phyloP scores from a whole-genome alignment of 139 green algal species.

The Micractinium sp. region DNA sequence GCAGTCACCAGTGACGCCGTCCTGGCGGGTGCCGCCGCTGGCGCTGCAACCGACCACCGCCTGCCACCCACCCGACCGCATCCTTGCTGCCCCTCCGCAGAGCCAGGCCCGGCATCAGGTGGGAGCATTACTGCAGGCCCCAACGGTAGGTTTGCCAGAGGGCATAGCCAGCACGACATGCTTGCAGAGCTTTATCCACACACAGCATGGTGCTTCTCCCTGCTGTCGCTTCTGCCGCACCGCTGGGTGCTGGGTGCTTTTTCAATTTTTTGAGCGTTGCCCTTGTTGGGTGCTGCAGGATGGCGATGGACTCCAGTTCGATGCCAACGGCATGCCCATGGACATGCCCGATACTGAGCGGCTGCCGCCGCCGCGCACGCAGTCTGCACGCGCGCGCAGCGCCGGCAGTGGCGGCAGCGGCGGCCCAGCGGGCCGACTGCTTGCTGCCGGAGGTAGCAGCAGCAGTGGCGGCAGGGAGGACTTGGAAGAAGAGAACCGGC shows the following conservation, averaged over 20 bases:
- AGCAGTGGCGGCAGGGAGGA: neutral
- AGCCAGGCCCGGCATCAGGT: constrained; percentile 18
- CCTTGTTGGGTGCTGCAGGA: neutral
- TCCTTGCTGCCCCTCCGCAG: neutral
- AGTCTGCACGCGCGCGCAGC: neutral
- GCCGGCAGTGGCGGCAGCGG: neutral
- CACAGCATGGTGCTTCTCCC: too few species aligned
- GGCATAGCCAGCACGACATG: too few species aligned
- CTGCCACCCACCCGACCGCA: neutral
- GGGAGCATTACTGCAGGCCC: constrained; percentile 1
- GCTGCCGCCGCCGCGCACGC: neutral
- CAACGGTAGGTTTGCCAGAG: neutral
- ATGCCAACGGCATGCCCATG: constrained; percentile 13
- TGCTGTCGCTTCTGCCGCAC: neutral
- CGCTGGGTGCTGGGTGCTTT: neutral
- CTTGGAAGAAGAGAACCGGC: neutral
- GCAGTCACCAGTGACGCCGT: too few species aligned
- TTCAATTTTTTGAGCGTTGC: neutral
- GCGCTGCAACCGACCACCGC: neutral
- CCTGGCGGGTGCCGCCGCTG: neutral
- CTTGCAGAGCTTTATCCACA: too few species aligned
- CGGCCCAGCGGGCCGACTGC: neutral
- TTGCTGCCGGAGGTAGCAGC: neutral
- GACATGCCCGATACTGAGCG: neutral
- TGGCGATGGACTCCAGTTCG: neutral